Base-by-base conservation (phyloP, 2,329 filamentous ascomycete genomes). In the Penicillium nordicum region DNA sequence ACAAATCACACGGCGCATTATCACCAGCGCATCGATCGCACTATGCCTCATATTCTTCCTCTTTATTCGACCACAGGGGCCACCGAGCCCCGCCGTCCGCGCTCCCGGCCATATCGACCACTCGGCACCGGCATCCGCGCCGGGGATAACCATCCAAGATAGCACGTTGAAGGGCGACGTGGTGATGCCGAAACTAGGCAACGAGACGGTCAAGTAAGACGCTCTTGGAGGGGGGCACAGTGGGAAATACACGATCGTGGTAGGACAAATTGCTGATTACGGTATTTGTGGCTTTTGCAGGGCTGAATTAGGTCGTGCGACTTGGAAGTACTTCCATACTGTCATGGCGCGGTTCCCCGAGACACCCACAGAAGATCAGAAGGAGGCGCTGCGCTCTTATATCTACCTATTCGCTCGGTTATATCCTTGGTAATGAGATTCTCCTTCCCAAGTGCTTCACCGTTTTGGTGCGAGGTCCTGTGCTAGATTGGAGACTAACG, bases 301-400 rank as follows among this genome's bases (percentile, higher is more conserved):
- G 72, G 84, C 82, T 58, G 85, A 88, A 71, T 77, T 88, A 29
- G 85, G 85, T 59, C 80, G 84, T 59, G 82, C 85, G 55, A 81
- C 84, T 36, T 88, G 85, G 85, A 85, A 86, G 66, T 79, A 86
- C 61, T 79, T 88, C 61, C 85, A 88, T 69, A 88, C 85, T 18
- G 84, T 84, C 57, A 85, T 88, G 76, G 84, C 83, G 51, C 80
- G 84, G 61, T 88, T 86, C 67, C 85, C 85, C 12, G 84, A 87
- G 65, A 80, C 82, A 57, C 85, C 85, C 2, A 83, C 81, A 0
- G 71, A 76, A 23, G 84, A 87, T 53, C 84, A 88, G 68, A 81
- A 82, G 63, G 76, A 81, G 49, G 82, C 84, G 5, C 68, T 88
- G 59, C 78, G 81, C 55, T 81, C 79, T 52, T 88, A 83, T 66